phyloP scores from a whole-genome alignment of 2,329 filamentous ascomycete genomes.

The Helminthosporium solani region DNA sequence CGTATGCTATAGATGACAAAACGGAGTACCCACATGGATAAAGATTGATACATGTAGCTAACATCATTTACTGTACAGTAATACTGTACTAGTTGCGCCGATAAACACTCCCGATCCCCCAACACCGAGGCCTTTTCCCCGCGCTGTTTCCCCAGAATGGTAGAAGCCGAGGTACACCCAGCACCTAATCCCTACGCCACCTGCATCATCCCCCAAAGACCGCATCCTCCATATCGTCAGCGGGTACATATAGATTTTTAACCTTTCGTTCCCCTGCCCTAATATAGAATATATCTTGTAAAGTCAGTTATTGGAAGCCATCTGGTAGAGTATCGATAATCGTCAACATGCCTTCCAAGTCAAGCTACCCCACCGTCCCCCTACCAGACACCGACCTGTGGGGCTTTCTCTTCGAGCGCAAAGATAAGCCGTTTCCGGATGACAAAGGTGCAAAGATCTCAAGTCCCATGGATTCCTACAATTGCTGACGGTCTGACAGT shows the following conservation, averaged over 20 bases:
- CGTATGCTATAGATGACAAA: too few species aligned
- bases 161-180: conserved; percentile 11
- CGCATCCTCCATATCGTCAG: background rate
- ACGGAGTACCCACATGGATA: too few species aligned
- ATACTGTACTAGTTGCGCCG: too few species aligned
- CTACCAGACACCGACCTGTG: conserved; percentile 78
- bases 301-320: background rate
- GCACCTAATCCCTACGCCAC: conserved; percentile 5
- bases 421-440: conserved; percentile 65
- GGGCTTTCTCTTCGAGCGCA: conserved; percentile 73
- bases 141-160: conserved; percentile 1
- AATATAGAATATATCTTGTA: background rate
- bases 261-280: conserved; percentile 2
- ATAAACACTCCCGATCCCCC: background rate
- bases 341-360: conserved; percentile 67
- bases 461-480: too few species aligned
- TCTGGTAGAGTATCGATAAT: conserved; percentile 1
- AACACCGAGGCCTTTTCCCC: conserved; percentile 5
- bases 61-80: too few species aligned
- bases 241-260: background rate
- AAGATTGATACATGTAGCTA: too few species aligned
- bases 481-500: conserved; percentile 50
- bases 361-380: conserved; percentile 62
- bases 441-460: conserved; percentile 62
- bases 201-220: background rate